These are phyloP conservation scores for Lactifluus subvellereus DNA, from an alignment of 768 basidiomycete species.

Conservation along the genomic window DNA sequence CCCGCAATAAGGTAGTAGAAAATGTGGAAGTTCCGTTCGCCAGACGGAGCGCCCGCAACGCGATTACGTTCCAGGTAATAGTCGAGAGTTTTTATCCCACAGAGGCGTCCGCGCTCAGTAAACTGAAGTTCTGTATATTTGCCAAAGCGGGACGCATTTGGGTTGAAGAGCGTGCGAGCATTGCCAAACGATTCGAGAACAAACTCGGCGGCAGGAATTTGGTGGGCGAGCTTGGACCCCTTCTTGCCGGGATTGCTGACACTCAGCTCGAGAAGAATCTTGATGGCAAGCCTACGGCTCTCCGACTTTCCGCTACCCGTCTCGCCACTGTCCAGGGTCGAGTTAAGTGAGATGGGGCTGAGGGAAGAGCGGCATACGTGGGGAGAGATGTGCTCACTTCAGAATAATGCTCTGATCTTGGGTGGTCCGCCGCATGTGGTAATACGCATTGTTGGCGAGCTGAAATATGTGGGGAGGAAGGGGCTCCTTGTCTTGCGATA, in stretches of 20 bases:
- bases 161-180: slow-evolving; percentile 85
- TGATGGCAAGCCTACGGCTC: slow-evolving; percentile 83
- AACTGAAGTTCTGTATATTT: slow-evolving; percentile 99
- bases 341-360: background rate
- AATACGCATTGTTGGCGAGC: slow-evolving; percentile 86
- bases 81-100: slow-evolving; percentile 90
- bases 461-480: slow-evolving; percentile 89
- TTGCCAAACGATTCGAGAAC: slow-evolving; percentile 94
- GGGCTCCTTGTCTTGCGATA: slow-evolving; percentile 50
- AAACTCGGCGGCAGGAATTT: slow-evolving; percentile 91
- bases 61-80: slow-evolving; percentile 93
- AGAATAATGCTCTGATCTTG: slow-evolving; percentile 91
- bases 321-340: slow-evolving; percentile 58
- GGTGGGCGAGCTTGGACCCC: slow-evolving; percentile 77
- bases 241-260: slow-evolving; percentile 90
- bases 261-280: slow-evolving; percentile 84
- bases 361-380: background rate
- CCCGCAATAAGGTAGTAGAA: slow-evolving; percentile 97
- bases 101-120: slow-evolving; percentile 82
- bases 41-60: slow-evolving; percentile 80
- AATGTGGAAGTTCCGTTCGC: slow-evolving; percentile 96
- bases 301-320: slow-evolving; percentile 94
- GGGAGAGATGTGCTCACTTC: slow-evolving; percentile 46
- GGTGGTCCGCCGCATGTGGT: slow-evolving; percentile 89
- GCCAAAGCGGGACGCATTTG: slow-evolving; percentile 94